Evolutionary conservation across 2,329 filamentous ascomycete genomes (phyloP), one percentile per base, ranked within the genome.

Genomic region (Dactylonectria estremocensis): DNA sequence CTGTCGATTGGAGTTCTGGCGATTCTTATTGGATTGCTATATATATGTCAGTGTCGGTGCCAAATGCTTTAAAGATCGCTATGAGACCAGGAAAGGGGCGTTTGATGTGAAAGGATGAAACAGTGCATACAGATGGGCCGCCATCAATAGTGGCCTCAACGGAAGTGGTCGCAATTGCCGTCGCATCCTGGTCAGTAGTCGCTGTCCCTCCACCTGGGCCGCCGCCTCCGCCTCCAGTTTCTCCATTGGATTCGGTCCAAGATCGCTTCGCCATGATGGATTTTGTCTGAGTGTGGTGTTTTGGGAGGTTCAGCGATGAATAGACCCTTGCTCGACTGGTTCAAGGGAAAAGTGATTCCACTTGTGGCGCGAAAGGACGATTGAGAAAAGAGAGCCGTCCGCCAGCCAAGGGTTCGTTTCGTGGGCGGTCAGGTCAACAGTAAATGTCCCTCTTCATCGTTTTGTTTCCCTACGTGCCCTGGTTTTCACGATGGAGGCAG

Each of bases 211-310:
- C 66, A 18, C 68, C 62, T 28, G 24, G 24, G 24, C 53, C 52
- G 28, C 50, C 28, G 2, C 45, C 57, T 10, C 54, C 58, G 6
- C 58, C 35, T n/a, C 59, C 53, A 22, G 52, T 52, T 31, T 35
- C 54, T 53, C 67, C 67, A 33, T 74, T 74, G 2, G 73, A 75
- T 16, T 75, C 73, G 18, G 71, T 75, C 73, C 73, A 75, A 46
- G 73, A 72, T 73, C 73, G 31, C 40, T 75, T 75, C 3, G 73
- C 73, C 73, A 75, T 75, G 43, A n/a, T 45, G 52, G 45, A 24
- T 59, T 49, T 49, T 40, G 52, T 31, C 45, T 50, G 5, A 50
- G n/a, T 35, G 5, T 22, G 22, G 35, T 46, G 24, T 61, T 43
- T 14, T 40, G 9, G 14, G 3, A 8, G 35, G 40, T 37, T 45